Evolutionary conservation across 2,329 filamentous ascomycete species (phyloP), one percentile per base, ranked within the genome.

Genomic region (Fusarium tanahbumbuense): DNA sequence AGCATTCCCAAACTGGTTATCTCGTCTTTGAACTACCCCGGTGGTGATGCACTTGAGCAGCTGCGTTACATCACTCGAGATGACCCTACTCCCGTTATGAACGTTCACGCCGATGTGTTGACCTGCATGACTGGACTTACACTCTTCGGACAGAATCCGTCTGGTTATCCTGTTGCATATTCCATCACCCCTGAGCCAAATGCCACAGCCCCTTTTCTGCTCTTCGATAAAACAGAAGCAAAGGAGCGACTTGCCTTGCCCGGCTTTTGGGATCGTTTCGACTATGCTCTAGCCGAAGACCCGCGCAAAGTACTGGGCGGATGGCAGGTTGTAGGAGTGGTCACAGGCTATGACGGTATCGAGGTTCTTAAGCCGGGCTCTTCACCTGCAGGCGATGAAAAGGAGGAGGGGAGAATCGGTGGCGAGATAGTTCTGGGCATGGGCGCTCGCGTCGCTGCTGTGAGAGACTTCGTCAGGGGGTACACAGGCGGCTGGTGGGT

Each of bases 1-100:
- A 93, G 91, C 60, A 83, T 85, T 5, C 86, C 81, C 32, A 88
- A 97, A 81, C 88, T 98, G 3, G 85, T 91, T 28, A 83, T 97
- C 64, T 97, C 94, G 0, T 91, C 92, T 16, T 88, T 97, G 60
- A 99, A 98, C 81, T 99, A 99, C 77, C 96, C 96, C 2, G 96
- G 96, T 49, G 96, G 93, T 23, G 88, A 92, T 63, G 96, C 94
- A 4, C 84, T 98, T 23, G 71, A 80, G 11, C 82, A 85, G 46
- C 81, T 91, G 41, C 83, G 86, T 63, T 66, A 69, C 48, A 72
- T 81, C 27, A 67, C 78, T 52, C 55, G 65, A 30, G 62, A 70
- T 25, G 64, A 76, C 40, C 64, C 75, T 10, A 60, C 71, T 20
- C 54, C 74, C 25, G 52, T 64, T 8, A 78, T 86, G 15, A 73